A percentile compares a stretch with the other conserved stretches of the same genome.
Conservation (phyloP, 352 stramenopile genomes). For the Globisporangium takayamanum region DNA sequence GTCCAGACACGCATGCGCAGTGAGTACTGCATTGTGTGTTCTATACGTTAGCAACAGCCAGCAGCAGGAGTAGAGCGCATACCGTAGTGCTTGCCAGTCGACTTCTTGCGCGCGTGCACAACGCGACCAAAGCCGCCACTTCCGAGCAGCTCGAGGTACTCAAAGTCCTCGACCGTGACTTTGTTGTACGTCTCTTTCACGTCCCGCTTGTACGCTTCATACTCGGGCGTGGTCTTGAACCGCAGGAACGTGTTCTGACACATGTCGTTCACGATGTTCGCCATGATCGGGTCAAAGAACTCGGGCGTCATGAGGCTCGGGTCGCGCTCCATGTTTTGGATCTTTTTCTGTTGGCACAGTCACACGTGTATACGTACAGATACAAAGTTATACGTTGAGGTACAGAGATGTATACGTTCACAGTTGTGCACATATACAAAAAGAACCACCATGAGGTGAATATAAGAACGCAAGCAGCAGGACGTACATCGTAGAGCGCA, state of each 20-base stretch:
- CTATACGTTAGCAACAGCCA: not conserved
- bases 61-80: conserved; percentile 4
- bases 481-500: conserved; percentile 53
- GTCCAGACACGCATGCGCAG: not conserved
- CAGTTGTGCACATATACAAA: not conserved
- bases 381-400: not conserved
- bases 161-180: conserved; percentile 77
- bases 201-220: conserved; percentile 66
- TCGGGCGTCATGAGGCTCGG: conserved; percentile 37
- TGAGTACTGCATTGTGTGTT: no score
- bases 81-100: conserved; percentile 88
- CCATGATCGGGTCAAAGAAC: conserved; percentile 68
- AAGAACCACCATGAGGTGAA: not conserved
- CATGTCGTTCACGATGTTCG: conserved; percentile 67
- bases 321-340: conserved; percentile 41
- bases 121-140: conserved; percentile 90
- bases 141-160: conserved; percentile 81
- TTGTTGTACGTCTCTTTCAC: conserved; percentile 86
- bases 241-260: conserved; percentile 77
- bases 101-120: conserved; percentile 87
- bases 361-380: not conserved
- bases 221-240: conserved; percentile 68
- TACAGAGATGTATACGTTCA: not conserved
- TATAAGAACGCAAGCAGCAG: not conserved
- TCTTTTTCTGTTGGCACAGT: conserved; percentile 40